These are phyloP conservation scores for Zygotorulaspora danielsina DNA, from an alignment of 805 yeast genomes.

Conservation along the genomic window DNA sequence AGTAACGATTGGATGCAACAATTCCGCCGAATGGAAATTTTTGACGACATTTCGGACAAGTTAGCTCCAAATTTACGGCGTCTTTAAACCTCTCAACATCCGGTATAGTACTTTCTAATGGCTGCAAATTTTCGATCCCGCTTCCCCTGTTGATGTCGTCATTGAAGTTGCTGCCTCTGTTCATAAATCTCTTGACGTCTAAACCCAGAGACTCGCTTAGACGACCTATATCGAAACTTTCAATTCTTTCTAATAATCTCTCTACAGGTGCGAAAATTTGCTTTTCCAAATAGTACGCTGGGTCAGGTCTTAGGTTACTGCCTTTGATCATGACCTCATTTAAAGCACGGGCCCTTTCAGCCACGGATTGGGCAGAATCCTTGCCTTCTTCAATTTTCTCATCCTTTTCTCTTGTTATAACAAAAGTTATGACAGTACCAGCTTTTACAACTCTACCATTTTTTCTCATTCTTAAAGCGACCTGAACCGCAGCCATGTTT, in stretches of 20 bases:
- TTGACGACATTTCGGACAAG: constrained; percentile 57
- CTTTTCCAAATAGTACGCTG: constrained; percentile 73
- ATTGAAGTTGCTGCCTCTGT: constrained; percentile 32
- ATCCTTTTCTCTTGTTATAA: constrained; percentile 54
- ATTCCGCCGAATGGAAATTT: constrained; percentile 72
- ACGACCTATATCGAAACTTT: constrained; percentile 77
- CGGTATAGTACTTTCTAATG: constrained; percentile 74
- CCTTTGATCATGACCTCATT: constrained; percentile 60
- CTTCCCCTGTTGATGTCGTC: constrained; percentile 22
- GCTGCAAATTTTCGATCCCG: constrained; percentile 48
- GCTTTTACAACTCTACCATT: constrained; percentile 84
- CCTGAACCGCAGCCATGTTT: constrained; percentile 84
- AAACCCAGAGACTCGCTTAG: constrained; percentile 75
- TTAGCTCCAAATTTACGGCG: constrained; percentile 50
- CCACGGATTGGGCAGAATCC: constrained; percentile 38
- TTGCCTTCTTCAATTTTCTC: constrained; percentile 19
- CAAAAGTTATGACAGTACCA: constrained; percentile 84
- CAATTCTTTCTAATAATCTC: constrained; percentile 77
- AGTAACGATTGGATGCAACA: constrained; percentile 55
- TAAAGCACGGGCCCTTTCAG: constrained; percentile 80
- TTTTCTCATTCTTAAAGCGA: constrained; percentile 74
- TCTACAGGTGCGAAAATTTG: constrained; percentile 90
- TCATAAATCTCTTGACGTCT: constrained; percentile 59
- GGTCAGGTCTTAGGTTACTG: constrained; percentile 60
- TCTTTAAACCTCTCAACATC: constrained; percentile 80